Conservation (phyloP, 495 filamentous ascomycete species). For the Hypoxylon lienhwacheense region DNA sequence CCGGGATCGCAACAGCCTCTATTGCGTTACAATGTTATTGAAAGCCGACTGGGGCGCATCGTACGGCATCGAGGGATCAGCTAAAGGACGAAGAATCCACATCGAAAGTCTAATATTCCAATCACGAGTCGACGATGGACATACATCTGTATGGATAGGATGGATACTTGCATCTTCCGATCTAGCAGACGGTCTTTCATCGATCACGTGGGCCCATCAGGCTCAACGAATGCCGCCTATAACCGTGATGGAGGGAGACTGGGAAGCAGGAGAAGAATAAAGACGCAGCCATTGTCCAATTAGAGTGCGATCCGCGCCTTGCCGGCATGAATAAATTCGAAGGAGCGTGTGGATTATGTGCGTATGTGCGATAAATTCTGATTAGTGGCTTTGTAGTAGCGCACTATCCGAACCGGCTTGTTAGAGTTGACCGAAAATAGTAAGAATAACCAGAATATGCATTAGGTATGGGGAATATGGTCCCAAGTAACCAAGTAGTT, state of each 20-base stretch:
- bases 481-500: no score
- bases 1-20: slow-evolving; percentile 37
- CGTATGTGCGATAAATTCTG: slow-evolving; percentile 19
- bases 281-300: slow-evolving; percentile 36
- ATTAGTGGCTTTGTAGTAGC: slow-evolving; percentile 18
- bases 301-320: slow-evolving; percentile 14
- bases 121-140: slow-evolving; percentile 39
- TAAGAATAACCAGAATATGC: slow-evolving; percentile 21
- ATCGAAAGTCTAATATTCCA: slow-evolving; percentile 27
- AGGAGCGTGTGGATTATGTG: no score
- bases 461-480: no score
- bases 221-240: slow-evolving; percentile 30
- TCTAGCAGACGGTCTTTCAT: slow-evolving; percentile 30
- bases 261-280: background rate
- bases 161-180: slow-evolving; percentile 25
- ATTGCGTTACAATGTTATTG: slow-evolving; percentile 4
- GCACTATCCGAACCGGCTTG: slow-evolving; percentile 13
- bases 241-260: slow-evolving; percentile 26
- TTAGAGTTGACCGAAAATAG: slow-evolving; percentile 23
- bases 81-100: slow-evolving; percentile 23
- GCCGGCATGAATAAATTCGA: slow-evolving; percentile 21
- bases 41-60: slow-evolving; percentile 23
- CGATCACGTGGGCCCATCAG: slow-evolving; percentile 36
- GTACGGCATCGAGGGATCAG: slow-evolving; percentile 16
- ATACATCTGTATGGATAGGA: no score